Percentiles rank a stretch among this genome's conserved stretches.
Conservation (phyloP, 148 eudicot genomes). For the Amaranthus hypochondriacus region DNA sequence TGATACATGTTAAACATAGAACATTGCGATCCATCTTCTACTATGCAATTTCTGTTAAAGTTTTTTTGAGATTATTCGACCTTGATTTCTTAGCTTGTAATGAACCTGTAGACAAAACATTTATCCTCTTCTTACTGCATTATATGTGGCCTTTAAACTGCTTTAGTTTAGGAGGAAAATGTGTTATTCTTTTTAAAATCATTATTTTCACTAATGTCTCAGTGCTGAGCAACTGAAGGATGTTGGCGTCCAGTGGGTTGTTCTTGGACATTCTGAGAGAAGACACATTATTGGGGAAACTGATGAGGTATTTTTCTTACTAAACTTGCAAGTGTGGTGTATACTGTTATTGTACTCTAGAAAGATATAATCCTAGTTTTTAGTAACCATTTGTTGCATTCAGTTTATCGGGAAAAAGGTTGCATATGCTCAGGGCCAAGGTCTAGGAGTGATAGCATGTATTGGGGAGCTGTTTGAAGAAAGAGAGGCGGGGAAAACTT, state of each 20-base stretch:
- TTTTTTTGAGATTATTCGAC: background rate
- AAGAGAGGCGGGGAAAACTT: slow-evolving; percentile 91
- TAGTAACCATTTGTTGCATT: slow-evolving; percentile 22
- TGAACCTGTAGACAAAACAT: background rate
- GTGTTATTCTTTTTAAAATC: background rate
- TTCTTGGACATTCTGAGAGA: slow-evolving; percentile 95
- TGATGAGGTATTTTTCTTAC: slow-evolving; percentile 47
- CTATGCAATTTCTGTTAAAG: background rate
- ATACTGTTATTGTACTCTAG: background rate
- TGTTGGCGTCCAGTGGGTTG: slow-evolving; percentile 90
- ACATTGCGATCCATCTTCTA: background rate
- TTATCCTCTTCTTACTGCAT: background rate
- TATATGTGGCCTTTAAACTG: background rate
- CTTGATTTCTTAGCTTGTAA: background rate
- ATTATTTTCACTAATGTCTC: slow-evolving; percentile 1
- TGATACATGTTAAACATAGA: too few relatives aligned
- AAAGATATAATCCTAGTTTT: too few relatives aligned
- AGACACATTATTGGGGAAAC: slow-evolving; percentile 86
- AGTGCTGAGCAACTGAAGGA: slow-evolving; percentile 90
- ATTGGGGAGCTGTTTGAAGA: slow-evolving; percentile 82
- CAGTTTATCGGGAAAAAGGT: slow-evolving; percentile 98
- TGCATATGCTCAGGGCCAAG: slow-evolving; percentile 82
- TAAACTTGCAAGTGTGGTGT: background rate
- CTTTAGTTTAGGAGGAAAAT: background rate
- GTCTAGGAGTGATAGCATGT: slow-evolving; percentile 89